These are phyloP conservation scores for Lipomyces spencermartinsiae DNA, from an alignment of 805 yeast species.

Conservation along the genomic window DNA sequence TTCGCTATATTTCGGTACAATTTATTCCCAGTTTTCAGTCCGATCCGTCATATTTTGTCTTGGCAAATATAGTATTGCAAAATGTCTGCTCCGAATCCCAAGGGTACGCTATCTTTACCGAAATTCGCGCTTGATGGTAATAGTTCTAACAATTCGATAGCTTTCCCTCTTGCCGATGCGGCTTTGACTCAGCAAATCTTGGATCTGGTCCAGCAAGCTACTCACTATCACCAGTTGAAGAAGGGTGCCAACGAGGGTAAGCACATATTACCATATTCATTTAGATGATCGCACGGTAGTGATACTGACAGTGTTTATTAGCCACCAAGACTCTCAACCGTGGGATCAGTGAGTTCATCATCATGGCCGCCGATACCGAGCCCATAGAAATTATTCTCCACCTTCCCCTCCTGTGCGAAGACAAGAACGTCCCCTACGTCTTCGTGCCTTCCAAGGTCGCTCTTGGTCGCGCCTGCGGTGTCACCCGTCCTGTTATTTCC, in stretches of 20 bases:
- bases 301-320: not conserved
- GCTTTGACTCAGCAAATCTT: conserved; percentile 94
- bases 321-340: conserved; percentile 40
- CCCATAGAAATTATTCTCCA: conserved; percentile 98
- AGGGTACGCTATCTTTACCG: conserved; percentile 50
- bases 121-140: not conserved
- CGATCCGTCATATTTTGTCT: conserved; percentile 9
- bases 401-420: conserved; percentile 97
- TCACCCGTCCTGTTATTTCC: conserved; percentile 98
- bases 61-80: conserved; percentile 18
- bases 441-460: conserved; percentile 99
- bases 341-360: conserved; percentile 37
- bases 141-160: conserved; percentile 48
- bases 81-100: conserved; percentile 92
- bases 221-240: conserved; percentile 96
- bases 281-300: not conserved
- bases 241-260: conserved; percentile 99
- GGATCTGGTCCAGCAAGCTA: conserved; percentile 97
- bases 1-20: conserved; percentile 3
- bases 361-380: conserved; percentile 99
- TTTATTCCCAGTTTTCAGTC: not conserved
- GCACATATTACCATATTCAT: conserved; percentile 3
- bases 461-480: conserved; percentile 99
- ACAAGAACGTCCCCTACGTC: conserved; percentile 98
- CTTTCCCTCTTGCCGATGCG: conserved; percentile 98